Conservation (phyloP, 768 basidiomycete species). For the Leccinum disarticulatum region DNA sequence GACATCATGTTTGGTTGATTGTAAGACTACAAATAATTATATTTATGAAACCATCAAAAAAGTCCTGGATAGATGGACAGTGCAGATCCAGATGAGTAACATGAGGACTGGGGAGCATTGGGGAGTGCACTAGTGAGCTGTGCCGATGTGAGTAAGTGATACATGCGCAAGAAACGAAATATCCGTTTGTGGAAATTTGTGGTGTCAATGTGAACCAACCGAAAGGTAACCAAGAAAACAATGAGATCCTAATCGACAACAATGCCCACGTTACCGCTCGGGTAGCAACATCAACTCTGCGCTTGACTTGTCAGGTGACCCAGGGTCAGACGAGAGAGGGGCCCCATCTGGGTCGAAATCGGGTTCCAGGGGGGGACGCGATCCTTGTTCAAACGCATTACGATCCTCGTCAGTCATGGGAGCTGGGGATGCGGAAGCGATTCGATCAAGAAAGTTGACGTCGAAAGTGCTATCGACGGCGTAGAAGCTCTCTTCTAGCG, state of each 20-base stretch:
- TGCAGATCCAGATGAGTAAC: constrained; percentile 19
- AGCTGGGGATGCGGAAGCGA: constrained; percentile 37
- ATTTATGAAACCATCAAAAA: constrained; percentile 5
- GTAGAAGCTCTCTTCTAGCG: constrained; percentile 22
- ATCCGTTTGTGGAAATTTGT: constrained; percentile 10
- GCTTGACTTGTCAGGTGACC: constrained; percentile 43
- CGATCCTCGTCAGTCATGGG: constrained; percentile 38
- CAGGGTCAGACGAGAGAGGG: constrained; percentile 36
- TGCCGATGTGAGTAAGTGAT: constrained; percentile 15
- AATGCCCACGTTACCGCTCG: constrained; percentile 37
- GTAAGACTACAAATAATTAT: not conserved
- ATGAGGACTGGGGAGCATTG: constrained; percentile 1
- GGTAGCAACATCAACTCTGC: constrained; percentile 42
- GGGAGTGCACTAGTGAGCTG: not conserved
- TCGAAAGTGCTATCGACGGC: constrained; percentile 30
- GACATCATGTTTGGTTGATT: not conserved
- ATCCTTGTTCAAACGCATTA: constrained; percentile 8
- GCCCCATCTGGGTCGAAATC: constrained; percentile 48
- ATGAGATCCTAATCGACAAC: not conserved
- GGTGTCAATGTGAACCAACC: constrained; percentile 18
- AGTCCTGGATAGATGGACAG: constrained; percentile 6
- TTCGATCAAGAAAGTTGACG: constrained; percentile 42
- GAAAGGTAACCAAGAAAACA: constrained; percentile 1
- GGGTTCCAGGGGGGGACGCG: constrained; percentile 16
- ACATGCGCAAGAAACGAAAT: constrained; percentile 15